These are phyloP conservation scores for Sarcodon sp. DNA, from an alignment of 768 basidiomycete genomes.

Conservation along the genomic window DNA sequence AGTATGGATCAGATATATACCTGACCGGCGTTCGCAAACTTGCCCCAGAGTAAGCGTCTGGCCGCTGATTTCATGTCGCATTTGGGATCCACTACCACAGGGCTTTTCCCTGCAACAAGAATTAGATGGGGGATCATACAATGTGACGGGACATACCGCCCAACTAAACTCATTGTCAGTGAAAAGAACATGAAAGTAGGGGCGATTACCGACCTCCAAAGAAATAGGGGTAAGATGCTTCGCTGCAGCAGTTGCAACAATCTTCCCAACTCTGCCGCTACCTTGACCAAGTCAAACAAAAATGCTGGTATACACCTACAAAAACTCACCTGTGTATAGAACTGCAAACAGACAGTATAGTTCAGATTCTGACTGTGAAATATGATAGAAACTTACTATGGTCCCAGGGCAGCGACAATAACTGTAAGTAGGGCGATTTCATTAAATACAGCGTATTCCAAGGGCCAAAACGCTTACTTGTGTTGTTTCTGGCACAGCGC, in stretches of 20 bases:
- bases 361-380: slow-evolving; percentile 4
- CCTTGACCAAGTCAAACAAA: not conserved
- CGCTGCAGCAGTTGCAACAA: slow-evolving; percentile 65
- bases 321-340: slow-evolving; percentile 38
- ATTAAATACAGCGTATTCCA: not conserved
- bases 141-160: slow-evolving; percentile 20
- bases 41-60: slow-evolving; percentile 75
- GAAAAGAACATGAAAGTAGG: not conserved
- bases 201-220: slow-evolving; percentile 28
- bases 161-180: slow-evolving; percentile 22
- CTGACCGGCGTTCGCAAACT: slow-evolving; percentile 55
- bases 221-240: slow-evolving; percentile 62
- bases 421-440: slow-evolving; percentile 19
- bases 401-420: slow-evolving; percentile 64
- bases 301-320: slow-evolving; percentile 8
- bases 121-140: not conserved
- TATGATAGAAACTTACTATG: slow-evolving; percentile 30
- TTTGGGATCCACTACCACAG: slow-evolving; percentile 59
- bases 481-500: slow-evolving; percentile 50
- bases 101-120: slow-evolving; percentile 39
- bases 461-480: slow-evolving; percentile 20
- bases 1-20: slow-evolving; percentile 7
- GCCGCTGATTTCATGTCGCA: slow-evolving; percentile 56
- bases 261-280: slow-evolving; percentile 39
- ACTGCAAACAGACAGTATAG: slow-evolving; percentile 20